Evolutionary conservation across 2,329 filamentous ascomycete species (phyloP).

Genomic region (Zymoseptoria pseudotritici): DNA sequence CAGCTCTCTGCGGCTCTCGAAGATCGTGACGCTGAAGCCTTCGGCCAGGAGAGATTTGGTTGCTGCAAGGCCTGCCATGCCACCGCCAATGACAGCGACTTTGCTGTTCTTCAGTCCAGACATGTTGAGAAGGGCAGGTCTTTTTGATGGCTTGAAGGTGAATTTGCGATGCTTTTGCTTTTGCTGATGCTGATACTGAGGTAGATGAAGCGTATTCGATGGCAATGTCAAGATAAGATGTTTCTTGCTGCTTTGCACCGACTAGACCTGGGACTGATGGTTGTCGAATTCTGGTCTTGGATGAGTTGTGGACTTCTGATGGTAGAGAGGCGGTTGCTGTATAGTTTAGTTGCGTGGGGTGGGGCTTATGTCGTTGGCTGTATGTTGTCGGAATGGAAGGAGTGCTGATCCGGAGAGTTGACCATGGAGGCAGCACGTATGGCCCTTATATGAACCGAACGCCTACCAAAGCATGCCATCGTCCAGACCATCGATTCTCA

Average conservation of each 20-base stretch:
- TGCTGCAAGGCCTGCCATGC: constrained; percentile 9
- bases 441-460: background rate
- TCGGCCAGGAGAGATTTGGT: constrained; percentile 10
- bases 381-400: background rate
- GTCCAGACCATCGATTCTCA: too few relatives aligned
- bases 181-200: too few relatives aligned
- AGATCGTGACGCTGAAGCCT: constrained; percentile 4
- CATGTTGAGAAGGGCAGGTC: background rate
- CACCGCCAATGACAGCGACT: constrained; percentile 11
- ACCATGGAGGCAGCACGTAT: background rate
- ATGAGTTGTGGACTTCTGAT: too few relatives aligned
- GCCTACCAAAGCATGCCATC: too few relatives aligned
- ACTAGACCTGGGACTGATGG: too few relatives aligned
- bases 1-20: constrained; percentile 5
- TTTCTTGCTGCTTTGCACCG: too few relatives aligned
- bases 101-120: background rate
- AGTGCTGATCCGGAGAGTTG: background rate
- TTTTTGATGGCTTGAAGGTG: too few relatives aligned
- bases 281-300: too few relatives aligned
- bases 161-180: too few relatives aligned
- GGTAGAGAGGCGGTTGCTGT: too few relatives aligned
- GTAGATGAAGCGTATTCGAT: too few relatives aligned
- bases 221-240: too few relatives aligned
- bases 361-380: background rate
- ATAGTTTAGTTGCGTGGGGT: background rate